Evolutionary conservation across 2,329 filamentous ascomycete genomes (phyloP), one percentile per base, ranked within the genome.

Genomic region (Talaromyces sp.): DNA sequence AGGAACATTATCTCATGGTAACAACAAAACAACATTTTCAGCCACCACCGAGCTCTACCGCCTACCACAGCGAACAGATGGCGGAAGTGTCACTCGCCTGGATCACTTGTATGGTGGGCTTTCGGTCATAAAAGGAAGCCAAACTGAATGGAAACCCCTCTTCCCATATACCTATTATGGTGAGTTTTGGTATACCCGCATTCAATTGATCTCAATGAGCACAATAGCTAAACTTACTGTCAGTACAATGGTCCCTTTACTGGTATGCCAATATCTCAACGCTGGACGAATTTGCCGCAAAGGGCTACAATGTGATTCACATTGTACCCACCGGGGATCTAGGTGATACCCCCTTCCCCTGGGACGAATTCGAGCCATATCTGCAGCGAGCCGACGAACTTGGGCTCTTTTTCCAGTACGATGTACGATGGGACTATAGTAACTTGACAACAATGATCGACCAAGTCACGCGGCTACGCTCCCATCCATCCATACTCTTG

Each of bases 121-220:
- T 24, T 70, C 78, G 5, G 75, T 83, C 79, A 63, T 75, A 73
- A 50, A 72, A 71, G 16, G 60, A 67, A 10, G 68, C 66, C 19
- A 58, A 63, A 58, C 50, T 31, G 22, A 45, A 9, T 81, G 77
- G 74, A 75, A 75, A 39, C 69, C 77, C 0, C 63, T 84, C 5
- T 75, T 83, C n/a, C 82, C 82, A 0, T 81, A 81, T 66, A 79
- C 79, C 0, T 81, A 78, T 69, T 84, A 82, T 68, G 78, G 77
- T 1, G 72, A 70, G 37, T 82, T 16, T 27, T 27, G 27, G 27
- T 27, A 27, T 27, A 27, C 27, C 27, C 27, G 24, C 6, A 27
- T 27, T 27, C 27, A 27, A 27, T 27, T 27, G 27, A 45, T n/a
- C 19, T 45, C 19, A 16, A 45, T 22, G 19, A 45, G n/a, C 10